Percentiles rank a stretch among this genome's conserved stretches.
Evolutionary conservation across 2,329 filamentous ascomycete species (phyloP).

Genomic region (Gnomoniopsis smithogilvyi): DNA sequence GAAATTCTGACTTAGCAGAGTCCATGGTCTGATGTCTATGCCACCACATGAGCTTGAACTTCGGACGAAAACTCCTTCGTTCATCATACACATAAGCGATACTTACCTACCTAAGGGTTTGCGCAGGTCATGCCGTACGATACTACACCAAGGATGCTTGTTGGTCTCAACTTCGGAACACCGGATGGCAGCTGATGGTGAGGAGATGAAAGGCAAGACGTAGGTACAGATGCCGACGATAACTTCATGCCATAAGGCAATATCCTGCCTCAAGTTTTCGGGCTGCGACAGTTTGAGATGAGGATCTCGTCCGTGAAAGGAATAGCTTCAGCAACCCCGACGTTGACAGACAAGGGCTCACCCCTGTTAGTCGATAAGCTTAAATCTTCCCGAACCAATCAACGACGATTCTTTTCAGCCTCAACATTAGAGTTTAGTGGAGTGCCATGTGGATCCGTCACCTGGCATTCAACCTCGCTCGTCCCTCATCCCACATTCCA

Average conservation of each 20-base stretch:
- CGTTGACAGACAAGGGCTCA: neutral
- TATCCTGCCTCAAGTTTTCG: conserved; percentile 20
- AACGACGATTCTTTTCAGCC: neutral
- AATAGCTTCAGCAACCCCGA: neutral
- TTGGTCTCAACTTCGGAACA: neutral
- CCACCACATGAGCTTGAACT: too few species aligned
- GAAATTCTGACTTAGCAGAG: too few species aligned
- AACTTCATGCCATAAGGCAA: conserved; percentile 21
- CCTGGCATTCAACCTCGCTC: neutral
- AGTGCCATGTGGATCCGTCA: neutral
- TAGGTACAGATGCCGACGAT: conserved; percentile 2
- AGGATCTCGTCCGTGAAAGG: conserved; percentile 17
- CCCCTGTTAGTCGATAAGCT: conserved; percentile 1
- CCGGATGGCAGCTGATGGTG: neutral
- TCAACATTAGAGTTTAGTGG: neutral
- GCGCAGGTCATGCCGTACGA: neutral
- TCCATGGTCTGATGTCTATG: too few species aligned
- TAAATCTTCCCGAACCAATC: conserved; percentile 12
- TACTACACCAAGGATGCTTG: neutral
- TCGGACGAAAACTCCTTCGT: too few species aligned
- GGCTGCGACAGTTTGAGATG: conserved; percentile 24
- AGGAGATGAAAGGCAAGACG: neutral
- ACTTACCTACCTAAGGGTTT: neutral
- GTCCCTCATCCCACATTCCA: too few species aligned
- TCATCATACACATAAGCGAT: neutral